Evolutionary conservation across 768 basidiomycete genomes (phyloP).

Genomic region (Tricholoma bakamatsutake): DNA sequence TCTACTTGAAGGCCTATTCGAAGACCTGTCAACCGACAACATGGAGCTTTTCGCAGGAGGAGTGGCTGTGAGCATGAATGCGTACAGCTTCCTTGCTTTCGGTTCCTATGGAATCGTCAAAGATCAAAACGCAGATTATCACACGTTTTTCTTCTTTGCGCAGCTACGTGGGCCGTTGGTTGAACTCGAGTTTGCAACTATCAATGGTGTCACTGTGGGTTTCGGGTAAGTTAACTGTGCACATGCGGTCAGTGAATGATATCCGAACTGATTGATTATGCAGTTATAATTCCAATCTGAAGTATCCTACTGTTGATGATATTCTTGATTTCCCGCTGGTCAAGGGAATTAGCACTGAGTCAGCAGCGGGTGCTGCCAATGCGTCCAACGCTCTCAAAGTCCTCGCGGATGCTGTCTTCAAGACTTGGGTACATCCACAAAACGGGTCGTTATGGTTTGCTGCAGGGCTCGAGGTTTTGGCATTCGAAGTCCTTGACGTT

Average conservation of each 20-base stretch:
- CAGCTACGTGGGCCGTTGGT: conserved; percentile 1
- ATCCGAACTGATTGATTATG: neutral
- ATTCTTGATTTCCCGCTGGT: neutral
- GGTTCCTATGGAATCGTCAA: no score
- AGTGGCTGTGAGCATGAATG: no score
- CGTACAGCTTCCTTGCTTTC: no score
- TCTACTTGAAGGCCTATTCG: no score
- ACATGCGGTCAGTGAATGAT: neutral
- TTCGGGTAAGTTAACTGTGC: neutral
- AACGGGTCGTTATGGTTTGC: conserved; percentile 2
- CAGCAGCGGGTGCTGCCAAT: no score
- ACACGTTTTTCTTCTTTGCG: conserved; percentile 3
- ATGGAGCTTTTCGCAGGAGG: no score
- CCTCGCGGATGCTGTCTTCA: neutral
- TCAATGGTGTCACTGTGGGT: neutral
- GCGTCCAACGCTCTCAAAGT: neutral
- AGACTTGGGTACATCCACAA: neutral
- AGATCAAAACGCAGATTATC: neutral
- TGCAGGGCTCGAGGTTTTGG: neutral
- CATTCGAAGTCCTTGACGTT: conserved; percentile 1
- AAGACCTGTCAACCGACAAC: no score
- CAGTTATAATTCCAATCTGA: conserved; percentile 1
- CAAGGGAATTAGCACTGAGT: neutral
- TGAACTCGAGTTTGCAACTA: conserved; percentile 1
- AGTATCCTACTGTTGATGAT: neutral